These are phyloP conservation scores for Naganishia kalamii DNA, from an alignment of 768 basidiomycete species.

Conservation along the genomic window DNA sequence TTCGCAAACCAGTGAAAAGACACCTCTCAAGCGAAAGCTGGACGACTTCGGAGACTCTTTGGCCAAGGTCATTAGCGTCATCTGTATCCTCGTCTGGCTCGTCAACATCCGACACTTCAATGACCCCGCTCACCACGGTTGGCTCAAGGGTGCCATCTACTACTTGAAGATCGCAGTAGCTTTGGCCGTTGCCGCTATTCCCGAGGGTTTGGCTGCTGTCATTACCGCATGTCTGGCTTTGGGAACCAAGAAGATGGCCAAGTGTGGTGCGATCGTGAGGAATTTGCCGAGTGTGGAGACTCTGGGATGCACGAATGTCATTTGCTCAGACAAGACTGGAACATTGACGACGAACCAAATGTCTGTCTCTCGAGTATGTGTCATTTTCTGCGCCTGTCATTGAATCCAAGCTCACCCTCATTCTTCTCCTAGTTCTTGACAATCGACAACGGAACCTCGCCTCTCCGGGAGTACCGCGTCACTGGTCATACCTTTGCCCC, in stretches of 20 bases:
- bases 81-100: conserved; percentile 95
- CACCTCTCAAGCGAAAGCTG: conserved; percentile 90
- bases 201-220: conserved; percentile 95
- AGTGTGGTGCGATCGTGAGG: conserved; percentile 94
- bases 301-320: conserved; percentile 93
- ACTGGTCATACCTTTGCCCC: conserved; percentile 93
- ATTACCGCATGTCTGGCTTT: conserved; percentile 94
- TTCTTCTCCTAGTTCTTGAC: conserved; percentile 57
- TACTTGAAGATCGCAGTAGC: conserved; percentile 99
- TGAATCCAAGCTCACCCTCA: background rate
- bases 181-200: conserved; percentile 96
- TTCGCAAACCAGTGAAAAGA: conserved; percentile 88
- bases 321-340: conserved; percentile 98
- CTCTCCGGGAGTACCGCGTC: conserved; percentile 65
- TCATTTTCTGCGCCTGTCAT: conserved; percentile 49
- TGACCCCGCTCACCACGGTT: conserved; percentile 88
- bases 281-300: conserved; percentile 96
- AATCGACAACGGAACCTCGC: conserved; percentile 55
- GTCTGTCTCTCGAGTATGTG: conserved; percentile 62
- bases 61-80: conserved; percentile 94
- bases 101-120: conserved; percentile 94
- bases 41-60: conserved; percentile 98
- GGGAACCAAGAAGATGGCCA: conserved; percentile 98
- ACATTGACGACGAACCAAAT: conserved; percentile 88
- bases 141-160: conserved; percentile 87